These are phyloP conservation scores for Henckelia pumila DNA, from an alignment of 257 asterid species.

Conservation along the genomic window DNA sequence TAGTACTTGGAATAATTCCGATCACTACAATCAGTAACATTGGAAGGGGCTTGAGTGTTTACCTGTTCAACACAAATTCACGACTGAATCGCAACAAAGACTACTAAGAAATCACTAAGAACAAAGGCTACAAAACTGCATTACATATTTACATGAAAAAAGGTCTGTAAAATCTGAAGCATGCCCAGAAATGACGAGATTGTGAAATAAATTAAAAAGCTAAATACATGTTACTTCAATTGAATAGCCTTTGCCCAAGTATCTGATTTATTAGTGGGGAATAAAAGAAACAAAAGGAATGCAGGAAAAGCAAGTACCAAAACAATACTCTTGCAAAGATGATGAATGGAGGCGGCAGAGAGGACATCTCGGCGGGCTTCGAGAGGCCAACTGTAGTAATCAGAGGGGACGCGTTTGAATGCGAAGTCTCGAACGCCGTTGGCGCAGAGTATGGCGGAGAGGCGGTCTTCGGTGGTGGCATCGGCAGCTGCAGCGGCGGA, in stretches of 20 bases:
- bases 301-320: slow-evolving; percentile 46
- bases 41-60: slow-evolving; percentile 80
- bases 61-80: slow-evolving; percentile 43
- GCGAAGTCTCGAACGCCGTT: slow-evolving; percentile 59
- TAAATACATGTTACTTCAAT: neutral
- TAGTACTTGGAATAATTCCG: slow-evolving; percentile 84
- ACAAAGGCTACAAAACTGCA: too few relatives aligned
- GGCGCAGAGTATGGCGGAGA: slow-evolving; percentile 59
- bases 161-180: neutral
- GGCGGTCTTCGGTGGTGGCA: slow-evolving; percentile 66
- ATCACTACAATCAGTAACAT: slow-evolving; percentile 76
- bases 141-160: too few relatives aligned
- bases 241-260: neutral
- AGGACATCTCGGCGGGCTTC: slow-evolving; percentile 81
- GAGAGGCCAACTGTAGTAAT: slow-evolving; percentile 74
- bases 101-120: slow-evolving; percentile 4
- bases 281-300: neutral
- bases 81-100: neutral
- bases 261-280: too few relatives aligned
- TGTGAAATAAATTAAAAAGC: neutral
- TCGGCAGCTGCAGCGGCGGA: slow-evolving; percentile 22
- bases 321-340: slow-evolving; percentile 98
- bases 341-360: slow-evolving; percentile 74
- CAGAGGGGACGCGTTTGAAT: slow-evolving; percentile 75
- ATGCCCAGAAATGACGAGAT: neutral